A percentile compares a stretch with the other conserved stretches of the same genome.
These are phyloP conservation scores for Kodamaea sagamina DNA, from an alignment of 805 yeast genomes.

Conservation along the genomic window DNA sequence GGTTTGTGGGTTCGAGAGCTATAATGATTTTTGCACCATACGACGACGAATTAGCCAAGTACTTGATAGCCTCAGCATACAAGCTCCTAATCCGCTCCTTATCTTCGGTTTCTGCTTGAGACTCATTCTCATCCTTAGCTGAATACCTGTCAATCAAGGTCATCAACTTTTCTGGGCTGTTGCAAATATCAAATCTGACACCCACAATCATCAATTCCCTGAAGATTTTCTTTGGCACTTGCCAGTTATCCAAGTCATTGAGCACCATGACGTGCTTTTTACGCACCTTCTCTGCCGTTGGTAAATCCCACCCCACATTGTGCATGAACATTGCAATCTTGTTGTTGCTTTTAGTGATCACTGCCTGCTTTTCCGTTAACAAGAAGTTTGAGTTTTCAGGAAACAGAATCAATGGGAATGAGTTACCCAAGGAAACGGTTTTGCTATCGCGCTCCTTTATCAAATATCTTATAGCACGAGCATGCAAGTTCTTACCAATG, in stretches of 20 bases:
- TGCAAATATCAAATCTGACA: slow-evolving; percentile 56
- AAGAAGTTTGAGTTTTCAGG: slow-evolving; percentile 19
- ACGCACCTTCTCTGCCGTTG: slow-evolving; percentile 15
- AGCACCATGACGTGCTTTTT: slow-evolving; percentile 43
- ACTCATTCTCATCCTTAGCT: slow-evolving; percentile 12
- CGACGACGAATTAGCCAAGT: slow-evolving; percentile 27
- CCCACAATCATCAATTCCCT: slow-evolving; percentile 58
- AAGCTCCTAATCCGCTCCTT: slow-evolving; percentile 25
- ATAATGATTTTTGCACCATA: slow-evolving; percentile 48
- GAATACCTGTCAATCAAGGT: slow-evolving; percentile 35
- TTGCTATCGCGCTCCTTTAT: slow-evolving; percentile 44
- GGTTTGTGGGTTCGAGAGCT: slow-evolving; percentile 55
- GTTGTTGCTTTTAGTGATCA: slow-evolving; percentile 18
- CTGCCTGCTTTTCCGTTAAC: slow-evolving; percentile 3
- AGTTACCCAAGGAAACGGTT: slow-evolving; percentile 42
- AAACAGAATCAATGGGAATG: slow-evolving; percentile 49
- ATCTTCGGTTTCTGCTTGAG: slow-evolving; percentile 21
- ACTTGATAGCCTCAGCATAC: slow-evolving; percentile 40
- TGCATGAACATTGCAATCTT: slow-evolving; percentile 36
- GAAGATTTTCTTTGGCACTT: slow-evolving; percentile 54
- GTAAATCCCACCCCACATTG: slow-evolving; percentile 45
- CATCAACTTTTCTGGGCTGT: slow-evolving; percentile 42
- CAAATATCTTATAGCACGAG: slow-evolving; percentile 53
- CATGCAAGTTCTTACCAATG: slow-evolving; percentile 55
- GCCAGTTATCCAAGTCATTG: slow-evolving; percentile 47